Evolutionary conservation across 139 green algal species (phyloP).

Genomic region (Yamagishiella unicocca): DNA sequence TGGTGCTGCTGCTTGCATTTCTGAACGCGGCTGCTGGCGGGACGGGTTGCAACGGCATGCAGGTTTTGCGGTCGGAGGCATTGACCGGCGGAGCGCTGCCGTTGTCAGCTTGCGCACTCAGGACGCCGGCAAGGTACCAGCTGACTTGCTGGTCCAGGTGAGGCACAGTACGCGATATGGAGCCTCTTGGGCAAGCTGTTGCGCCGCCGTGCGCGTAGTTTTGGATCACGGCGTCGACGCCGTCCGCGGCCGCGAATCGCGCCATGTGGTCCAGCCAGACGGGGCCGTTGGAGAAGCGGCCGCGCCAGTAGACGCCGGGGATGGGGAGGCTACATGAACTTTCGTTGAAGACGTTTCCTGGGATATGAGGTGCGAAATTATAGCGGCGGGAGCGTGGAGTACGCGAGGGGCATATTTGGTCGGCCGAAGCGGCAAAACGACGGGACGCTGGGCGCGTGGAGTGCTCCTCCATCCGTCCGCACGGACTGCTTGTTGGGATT

Average conservation of each 20-base stretch:
- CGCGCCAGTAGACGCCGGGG: background rate
- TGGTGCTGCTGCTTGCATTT: too few relatives aligned
- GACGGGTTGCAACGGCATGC: background rate
- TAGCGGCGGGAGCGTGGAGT: too few relatives aligned
- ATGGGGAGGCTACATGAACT: background rate
- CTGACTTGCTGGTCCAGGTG: background rate
- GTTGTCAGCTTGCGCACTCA: background rate
- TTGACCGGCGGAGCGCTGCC: background rate
- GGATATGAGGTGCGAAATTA: too few relatives aligned
- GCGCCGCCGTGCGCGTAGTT: constrained; percentile 27
- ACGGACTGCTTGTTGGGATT: too few relatives aligned
- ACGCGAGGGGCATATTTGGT: too few relatives aligned
- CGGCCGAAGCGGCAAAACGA: too few relatives aligned
- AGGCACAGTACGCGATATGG: background rate
- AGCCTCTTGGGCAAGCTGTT: background rate
- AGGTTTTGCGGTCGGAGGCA: background rate
- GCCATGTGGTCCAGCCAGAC: constrained; percentile 25
- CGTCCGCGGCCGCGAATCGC: background rate
- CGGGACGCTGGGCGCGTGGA: too few relatives aligned
- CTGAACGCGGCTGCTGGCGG: background rate
- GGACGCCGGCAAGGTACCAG: background rate
- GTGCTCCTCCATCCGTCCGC: too few relatives aligned
- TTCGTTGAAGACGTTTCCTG: constrained; percentile 11
- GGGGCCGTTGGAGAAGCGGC: constrained; percentile 40
- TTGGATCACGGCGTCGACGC: background rate